Percentiles rank a stretch among this genome's conserved stretches.
Evolutionary conservation across 192 early-diverging fungal genomes (phyloP).

Genomic region (Dispira simplex): DNA sequence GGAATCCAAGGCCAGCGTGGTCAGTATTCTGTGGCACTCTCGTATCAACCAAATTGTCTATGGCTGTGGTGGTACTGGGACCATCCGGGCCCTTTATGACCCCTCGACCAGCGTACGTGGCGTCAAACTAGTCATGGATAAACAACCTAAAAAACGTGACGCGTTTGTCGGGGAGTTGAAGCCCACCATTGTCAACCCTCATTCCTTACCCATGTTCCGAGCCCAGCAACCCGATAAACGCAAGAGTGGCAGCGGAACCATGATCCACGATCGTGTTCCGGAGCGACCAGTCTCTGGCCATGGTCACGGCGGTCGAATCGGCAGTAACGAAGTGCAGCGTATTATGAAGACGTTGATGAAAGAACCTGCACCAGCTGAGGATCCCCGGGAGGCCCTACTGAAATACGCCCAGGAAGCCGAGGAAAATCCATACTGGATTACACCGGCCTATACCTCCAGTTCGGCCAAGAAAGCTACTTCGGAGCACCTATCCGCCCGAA

Average conservation of each 20-base stretch:
- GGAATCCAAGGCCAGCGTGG: constrained; percentile 31
- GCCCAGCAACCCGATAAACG: constrained; percentile 56
- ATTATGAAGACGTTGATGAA: constrained; percentile 66
- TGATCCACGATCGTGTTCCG: constrained; percentile 55
- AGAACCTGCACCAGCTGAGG: constrained; percentile 65
- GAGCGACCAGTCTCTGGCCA: constrained; percentile 63
- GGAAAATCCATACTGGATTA: constrained; percentile 74
- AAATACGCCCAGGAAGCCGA: constrained; percentile 69
- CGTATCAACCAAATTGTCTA: constrained; percentile 76
- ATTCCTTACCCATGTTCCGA: constrained; percentile 76
- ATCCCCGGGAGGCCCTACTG: constrained; percentile 84
- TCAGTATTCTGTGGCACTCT: constrained; percentile 72
- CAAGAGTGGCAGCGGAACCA: constrained; percentile 46
- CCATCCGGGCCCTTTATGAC: constrained; percentile 62
- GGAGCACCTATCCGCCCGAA: not conserved
- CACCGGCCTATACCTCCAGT: constrained; percentile 55
- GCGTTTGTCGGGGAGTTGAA: constrained; percentile 25
- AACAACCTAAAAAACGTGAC: constrained; percentile 43
- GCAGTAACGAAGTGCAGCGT: constrained; percentile 65
- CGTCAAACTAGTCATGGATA: constrained; percentile 48
- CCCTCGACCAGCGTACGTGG: constrained; percentile 48
- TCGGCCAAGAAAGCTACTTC: constrained; percentile 30
- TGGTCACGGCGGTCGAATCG: constrained; percentile 76
- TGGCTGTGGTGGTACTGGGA: constrained; percentile 53
- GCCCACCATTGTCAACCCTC: constrained; percentile 72